phyloP scores from a whole-genome alignment of 441 rosid species.

The Pelargonium myrrhifolium region DNA sequence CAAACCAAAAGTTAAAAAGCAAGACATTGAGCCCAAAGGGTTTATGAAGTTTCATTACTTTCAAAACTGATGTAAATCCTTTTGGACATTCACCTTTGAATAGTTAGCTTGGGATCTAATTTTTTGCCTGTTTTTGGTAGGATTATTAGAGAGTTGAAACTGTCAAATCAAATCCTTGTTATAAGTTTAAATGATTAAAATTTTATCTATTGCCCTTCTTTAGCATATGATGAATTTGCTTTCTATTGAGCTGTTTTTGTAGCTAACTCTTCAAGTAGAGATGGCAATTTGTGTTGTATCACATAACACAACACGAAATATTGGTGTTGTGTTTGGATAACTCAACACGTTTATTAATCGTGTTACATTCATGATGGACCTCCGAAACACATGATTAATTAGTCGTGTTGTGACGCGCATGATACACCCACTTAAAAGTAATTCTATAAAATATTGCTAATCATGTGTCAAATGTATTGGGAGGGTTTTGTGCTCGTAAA shows the following conservation, averaged over 20 bases:
- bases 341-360: no score
- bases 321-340: no score
- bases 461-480: no score
- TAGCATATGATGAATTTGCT: neutral
- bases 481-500: no score
- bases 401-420: no score
- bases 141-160: neutral
- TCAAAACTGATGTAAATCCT: conserved; percentile 11
- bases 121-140: neutral
- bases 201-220: neutral
- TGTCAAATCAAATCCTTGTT: neutral
- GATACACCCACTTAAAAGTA: no score
- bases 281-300: no score
- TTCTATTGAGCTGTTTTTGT: neutral
- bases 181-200: neutral
- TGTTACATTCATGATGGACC: no score
- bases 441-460: no score
- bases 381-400: no score
- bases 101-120: neutral
- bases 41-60: conserved; percentile 14
- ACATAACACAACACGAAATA: no score
- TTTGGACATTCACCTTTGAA: neutral
- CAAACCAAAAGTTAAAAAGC: neutral
- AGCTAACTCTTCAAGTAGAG: no score
- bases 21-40: neutral